phyloP scores from a whole-genome alignment of 1,284 basidiomycete species.

The Lignosus rhinocerotis region DNA sequence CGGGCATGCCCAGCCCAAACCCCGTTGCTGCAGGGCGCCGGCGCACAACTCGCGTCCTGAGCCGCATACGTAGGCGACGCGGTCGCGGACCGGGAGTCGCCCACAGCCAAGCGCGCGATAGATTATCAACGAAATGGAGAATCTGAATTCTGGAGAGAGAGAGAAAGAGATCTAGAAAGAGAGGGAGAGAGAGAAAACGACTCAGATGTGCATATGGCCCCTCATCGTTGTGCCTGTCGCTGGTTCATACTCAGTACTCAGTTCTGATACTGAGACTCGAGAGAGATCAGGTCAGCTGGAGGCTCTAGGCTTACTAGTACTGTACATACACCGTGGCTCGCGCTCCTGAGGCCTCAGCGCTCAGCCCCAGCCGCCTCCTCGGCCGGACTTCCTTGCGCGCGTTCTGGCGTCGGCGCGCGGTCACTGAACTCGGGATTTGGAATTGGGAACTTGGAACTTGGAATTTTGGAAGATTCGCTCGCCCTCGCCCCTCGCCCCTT shows the following conservation, averaged over 20 bases:
- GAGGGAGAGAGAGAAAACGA: neutral
- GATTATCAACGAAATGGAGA: neutral
- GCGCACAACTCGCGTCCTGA: too few species aligned
- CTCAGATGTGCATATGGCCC: neutral
- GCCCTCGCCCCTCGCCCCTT: too few species aligned
- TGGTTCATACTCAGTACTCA: neutral
- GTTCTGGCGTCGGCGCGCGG: neutral
- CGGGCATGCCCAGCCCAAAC: neutral
- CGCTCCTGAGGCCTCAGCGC: too few species aligned
- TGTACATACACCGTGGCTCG: neutral
- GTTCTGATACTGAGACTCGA: too few species aligned
- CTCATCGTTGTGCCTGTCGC: neutral
- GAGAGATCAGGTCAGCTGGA: neutral
- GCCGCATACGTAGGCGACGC: constrained; percentile 1
- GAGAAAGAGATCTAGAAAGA: neutral
- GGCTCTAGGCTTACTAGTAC: neutral
- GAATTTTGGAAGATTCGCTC: too few species aligned
- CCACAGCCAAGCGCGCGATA: too few species aligned
- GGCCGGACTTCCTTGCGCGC: neutral
- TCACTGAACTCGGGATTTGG: too few species aligned
- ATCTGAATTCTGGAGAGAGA: neutral
- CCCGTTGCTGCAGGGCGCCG: too few species aligned
- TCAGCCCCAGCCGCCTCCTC: too few species aligned
- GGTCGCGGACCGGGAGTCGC: neutral
- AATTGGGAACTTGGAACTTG: too few species aligned